Evolutionary conservation across 371 early-diverging fungal genomes (phyloP), one percentile per base, ranked within the genome.

Genomic region (Mucor velutinosus): DNA sequence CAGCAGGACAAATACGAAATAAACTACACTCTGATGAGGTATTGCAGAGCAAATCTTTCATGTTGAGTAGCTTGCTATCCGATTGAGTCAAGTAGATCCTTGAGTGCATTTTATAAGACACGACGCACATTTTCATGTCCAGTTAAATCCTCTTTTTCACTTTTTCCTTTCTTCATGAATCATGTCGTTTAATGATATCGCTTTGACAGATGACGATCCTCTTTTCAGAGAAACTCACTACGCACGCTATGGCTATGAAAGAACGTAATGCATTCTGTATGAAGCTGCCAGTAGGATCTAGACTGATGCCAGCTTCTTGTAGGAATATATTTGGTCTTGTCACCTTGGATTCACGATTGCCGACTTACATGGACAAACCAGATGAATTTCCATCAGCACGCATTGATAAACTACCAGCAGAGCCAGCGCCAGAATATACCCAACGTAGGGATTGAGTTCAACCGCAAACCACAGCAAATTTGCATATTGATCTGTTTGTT

Each of bases 261-360:
- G 84, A 73, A 84, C 84, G 84, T 81, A 80, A 76, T 60, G 2
- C 45, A 41, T 11, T 17, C 17, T 41, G n/a, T 7, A 19, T 49
- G 17, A 43, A 43, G 7, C 12, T 14, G 32, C 7, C 45, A 32
- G 51, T 17, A 30, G 14, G 21, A 12, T 21, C 6, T 1, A 8
- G 6, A 59, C 15, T 33, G 6, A 33, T 29, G 17, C 4, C 32
- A 29, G 12, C 30, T 30, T 14, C 43, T 29, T 23, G 3, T 69
- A 84, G 84, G 7, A 84, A 84, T 58, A 84, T 84, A 15, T 84
- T 76, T 55, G 84, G 84, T 11, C 60, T 80, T 17, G 71, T 76
- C 0, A 47, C 68, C 7, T 53, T 84, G 8, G 75, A 79, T 30
- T 80, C 84, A 3, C 64, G 73, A 11, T 60, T 81, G 32, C 63